These are phyloP conservation scores for Peronospora destructor DNA, from an alignment of 352 stramenopile species.

Conservation along the genomic window DNA sequence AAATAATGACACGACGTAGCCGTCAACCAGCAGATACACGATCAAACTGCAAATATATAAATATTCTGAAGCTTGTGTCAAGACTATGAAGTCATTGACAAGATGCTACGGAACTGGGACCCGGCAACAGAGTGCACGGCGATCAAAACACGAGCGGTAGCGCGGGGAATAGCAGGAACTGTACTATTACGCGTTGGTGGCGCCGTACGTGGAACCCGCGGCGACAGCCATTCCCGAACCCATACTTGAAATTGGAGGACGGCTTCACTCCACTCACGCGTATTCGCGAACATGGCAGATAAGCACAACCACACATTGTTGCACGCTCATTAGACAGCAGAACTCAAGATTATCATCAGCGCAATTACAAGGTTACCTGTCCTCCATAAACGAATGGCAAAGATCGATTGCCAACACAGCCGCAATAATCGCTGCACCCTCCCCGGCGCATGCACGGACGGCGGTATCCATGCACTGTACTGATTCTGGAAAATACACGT, in stretches of 20 bases:
- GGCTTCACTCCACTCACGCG: conserved; percentile 35
- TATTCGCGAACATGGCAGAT: conserved; percentile 2
- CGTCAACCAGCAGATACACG: neutral
- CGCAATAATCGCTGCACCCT: conserved; percentile 50
- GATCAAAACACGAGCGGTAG: conserved; percentile 31
- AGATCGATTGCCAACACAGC: conserved; percentile 48
- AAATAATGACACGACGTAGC: neutral
- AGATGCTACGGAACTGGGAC: conserved; percentile 21
- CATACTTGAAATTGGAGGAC: conserved; percentile 30
- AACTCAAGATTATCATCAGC: neutral
- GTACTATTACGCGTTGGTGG: conserved; percentile 32
- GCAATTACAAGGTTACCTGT: conserved; percentile 40
- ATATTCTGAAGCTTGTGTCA: conserved; percentile 1
- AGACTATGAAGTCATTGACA: neutral
- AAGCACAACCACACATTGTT: conserved; percentile 9
- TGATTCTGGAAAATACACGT: conserved; percentile 36
- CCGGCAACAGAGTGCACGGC: conserved; percentile 19
- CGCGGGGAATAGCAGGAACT: conserved; percentile 25
- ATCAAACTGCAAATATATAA: conserved; percentile 4
- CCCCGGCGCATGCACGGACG: conserved; percentile 53
- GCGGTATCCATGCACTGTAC: conserved; percentile 45
- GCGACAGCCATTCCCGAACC: conserved; percentile 34
- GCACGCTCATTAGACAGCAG: conserved; percentile 11
- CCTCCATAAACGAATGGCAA: conserved; percentile 44
- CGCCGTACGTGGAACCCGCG: conserved; percentile 28